phyloP scores from a whole-genome alignment of 495 filamentous ascomycete species.

The Penicillium cataractarum region DNA sequence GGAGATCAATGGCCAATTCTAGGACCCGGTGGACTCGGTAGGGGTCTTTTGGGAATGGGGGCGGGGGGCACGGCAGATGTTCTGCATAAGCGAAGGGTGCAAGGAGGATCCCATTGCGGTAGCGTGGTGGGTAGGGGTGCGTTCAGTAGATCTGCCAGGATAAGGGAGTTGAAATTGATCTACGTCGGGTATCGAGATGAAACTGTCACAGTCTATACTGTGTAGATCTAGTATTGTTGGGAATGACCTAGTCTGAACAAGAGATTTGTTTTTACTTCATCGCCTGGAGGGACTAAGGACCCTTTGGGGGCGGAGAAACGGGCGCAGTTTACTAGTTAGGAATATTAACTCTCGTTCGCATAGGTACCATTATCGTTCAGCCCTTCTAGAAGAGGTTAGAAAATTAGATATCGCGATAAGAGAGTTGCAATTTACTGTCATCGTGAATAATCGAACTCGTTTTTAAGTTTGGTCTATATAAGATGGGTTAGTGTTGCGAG shows the following conservation, averaged over 20 bases:
- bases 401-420: not conserved
- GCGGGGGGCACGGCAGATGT: conserved; percentile 14
- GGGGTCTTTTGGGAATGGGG: not conserved
- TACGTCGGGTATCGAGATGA: not conserved
- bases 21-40: no score
- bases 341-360: not conserved
- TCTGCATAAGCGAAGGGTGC: conserved; percentile 16
- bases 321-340: not conserved
- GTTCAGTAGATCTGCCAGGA: not conserved
- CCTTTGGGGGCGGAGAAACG: not conserved
- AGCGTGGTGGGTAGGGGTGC: conserved; percentile 2
- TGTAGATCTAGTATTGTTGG: not conserved
- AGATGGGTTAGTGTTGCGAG: not conserved
- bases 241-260: not conserved
- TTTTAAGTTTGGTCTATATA: conserved; percentile 6
- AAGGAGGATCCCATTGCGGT: not conserved
- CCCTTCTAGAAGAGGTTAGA: not conserved
- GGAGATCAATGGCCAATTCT: not conserved
- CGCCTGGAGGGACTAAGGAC: not conserved
- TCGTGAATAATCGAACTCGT: not conserved
- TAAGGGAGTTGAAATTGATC: not conserved
- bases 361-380: not conserved
- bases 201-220: not conserved
- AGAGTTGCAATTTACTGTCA: not conserved
- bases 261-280: not conserved